These are phyloP conservation scores for Rosa hybrid DNA, from an alignment of 331 rosid species.

Conservation along the genomic window DNA sequence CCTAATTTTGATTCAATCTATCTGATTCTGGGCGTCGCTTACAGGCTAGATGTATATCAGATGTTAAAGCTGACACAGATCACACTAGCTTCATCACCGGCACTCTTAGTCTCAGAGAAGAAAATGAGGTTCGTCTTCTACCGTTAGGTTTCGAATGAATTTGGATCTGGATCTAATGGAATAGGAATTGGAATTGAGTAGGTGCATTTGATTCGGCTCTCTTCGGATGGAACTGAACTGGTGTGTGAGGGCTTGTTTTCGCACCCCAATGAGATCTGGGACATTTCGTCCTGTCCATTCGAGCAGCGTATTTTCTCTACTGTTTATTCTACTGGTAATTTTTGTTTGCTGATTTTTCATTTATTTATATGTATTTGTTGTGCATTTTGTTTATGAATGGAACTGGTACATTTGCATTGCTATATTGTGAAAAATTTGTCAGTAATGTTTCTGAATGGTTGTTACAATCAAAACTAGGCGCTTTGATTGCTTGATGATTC, in stretches of 20 bases:
- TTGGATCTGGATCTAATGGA: slow-evolving; percentile 28
- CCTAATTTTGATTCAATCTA: slow-evolving; percentile 13
- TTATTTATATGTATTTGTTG: not conserved
- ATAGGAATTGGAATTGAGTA: slow-evolving; percentile 32
- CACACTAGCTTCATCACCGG: slow-evolving; percentile 92
- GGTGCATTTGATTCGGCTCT: slow-evolving; percentile 95
- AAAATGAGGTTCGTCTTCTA: slow-evolving; percentile 70
- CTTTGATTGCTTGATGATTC: not conserved
- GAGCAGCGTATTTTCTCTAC: slow-evolving; percentile 98
- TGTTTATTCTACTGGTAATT: slow-evolving; percentile 78
- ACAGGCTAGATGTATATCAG: slow-evolving; percentile 94
- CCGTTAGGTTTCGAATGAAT: not conserved
- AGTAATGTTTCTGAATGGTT: not conserved
- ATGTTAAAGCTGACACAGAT: slow-evolving; percentile 92
- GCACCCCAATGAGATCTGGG: slow-evolving; percentile 98
- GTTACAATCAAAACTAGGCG: not conserved
- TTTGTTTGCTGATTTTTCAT: not conserved
- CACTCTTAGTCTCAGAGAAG: slow-evolving; percentile 94
- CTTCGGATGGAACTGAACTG: slow-evolving; percentile 84
- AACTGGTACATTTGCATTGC: not conserved
- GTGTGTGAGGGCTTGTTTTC: slow-evolving; percentile 97
- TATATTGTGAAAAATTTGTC: not conserved
- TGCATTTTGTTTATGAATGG: not conserved
- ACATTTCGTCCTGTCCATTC: slow-evolving; percentile 90
- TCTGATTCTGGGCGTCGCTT: not conserved